Conservation (phyloP, 352 stramenopile species). For the Phytophthora niederhauseri region DNA sequence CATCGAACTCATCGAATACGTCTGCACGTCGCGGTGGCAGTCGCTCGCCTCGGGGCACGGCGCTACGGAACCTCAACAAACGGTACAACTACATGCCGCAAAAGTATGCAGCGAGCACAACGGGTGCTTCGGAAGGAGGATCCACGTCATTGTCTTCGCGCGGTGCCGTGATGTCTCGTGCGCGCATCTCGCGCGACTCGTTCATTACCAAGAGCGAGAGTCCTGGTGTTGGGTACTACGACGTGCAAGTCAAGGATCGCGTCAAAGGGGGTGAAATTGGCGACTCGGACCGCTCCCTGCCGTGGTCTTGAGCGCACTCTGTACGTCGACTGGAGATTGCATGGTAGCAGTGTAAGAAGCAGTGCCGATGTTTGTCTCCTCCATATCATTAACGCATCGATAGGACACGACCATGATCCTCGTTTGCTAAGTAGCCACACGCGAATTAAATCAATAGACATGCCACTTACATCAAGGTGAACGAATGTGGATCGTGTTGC, state of each 20-base stretch:
- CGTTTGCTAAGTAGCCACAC: slow-evolving; percentile 6
- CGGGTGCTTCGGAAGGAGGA: slow-evolving; percentile 36
- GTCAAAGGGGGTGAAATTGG: slow-evolving; percentile 81
- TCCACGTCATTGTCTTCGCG: slow-evolving; percentile 71
- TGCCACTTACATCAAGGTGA: slow-evolving; percentile 1
- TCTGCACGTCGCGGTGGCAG: slow-evolving; percentile 32
- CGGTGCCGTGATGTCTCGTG: slow-evolving; percentile 71
- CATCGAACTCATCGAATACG: slow-evolving; percentile 52
- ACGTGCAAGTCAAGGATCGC: slow-evolving; percentile 67
- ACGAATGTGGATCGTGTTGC: slow-evolving; percentile 11
- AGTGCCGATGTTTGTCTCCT: slow-evolving; percentile 4
- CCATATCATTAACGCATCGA: slow-evolving; percentile 25
- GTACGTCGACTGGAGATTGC: slow-evolving; percentile 9
- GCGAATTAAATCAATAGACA: slow-evolving; percentile 30
- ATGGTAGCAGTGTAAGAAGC: slow-evolving; percentile 22
- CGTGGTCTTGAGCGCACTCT: slow-evolving; percentile 49
- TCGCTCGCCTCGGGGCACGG: slow-evolving; percentile 45
- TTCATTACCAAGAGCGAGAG: slow-evolving; percentile 78
- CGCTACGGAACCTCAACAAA: slow-evolving; percentile 58
- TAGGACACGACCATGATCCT: slow-evolving; percentile 17
- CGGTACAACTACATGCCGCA: slow-evolving; percentile 77
- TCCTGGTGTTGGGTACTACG: slow-evolving; percentile 78
- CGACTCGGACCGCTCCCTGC: slow-evolving; percentile 70
- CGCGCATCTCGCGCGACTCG: slow-evolving; percentile 63
- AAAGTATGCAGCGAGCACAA: slow-evolving; percentile 50